A percentile compares a stretch with the other conserved stretches of the same genome.
These are phyloP conservation scores for Beverwykella pulmonaria DNA, from an alignment of 495 filamentous ascomycete genomes.

Conservation along the genomic window DNA sequence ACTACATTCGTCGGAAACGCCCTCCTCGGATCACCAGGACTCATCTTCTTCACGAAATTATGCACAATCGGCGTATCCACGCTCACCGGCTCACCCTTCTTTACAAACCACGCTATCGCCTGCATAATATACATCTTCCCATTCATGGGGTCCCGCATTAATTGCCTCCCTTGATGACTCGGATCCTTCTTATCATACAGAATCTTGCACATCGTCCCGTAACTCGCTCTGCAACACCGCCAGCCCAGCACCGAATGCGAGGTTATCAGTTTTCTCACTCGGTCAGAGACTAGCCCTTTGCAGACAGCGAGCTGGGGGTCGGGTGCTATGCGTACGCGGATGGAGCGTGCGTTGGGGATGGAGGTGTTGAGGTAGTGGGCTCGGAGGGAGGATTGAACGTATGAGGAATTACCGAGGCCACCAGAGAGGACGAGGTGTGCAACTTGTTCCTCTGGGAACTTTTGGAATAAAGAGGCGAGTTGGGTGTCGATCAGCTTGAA, in stretches of 20 bases:
- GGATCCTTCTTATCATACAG: conserved; percentile 42
- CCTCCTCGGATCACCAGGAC: conserved; percentile 41
- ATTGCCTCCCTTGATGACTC: conserved; percentile 30
- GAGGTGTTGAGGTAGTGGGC: conserved; percentile 34
- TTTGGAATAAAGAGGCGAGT: conserved; percentile 54
- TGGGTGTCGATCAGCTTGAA: conserved; percentile 57
- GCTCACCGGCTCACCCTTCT: conserved; percentile 47
- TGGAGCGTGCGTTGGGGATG: conserved; percentile 29
- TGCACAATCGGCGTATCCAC: conserved; percentile 46
- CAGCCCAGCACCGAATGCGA: conserved; percentile 42
- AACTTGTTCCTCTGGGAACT: conserved; percentile 52
- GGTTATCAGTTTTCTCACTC: conserved; percentile 38
- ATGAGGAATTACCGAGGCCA: conserved; percentile 66
- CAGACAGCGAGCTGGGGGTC: conserved; percentile 50
- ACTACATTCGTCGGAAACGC: conserved; percentile 47
- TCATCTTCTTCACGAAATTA: conserved; percentile 45
- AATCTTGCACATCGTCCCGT: conserved; percentile 44
- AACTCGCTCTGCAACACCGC: conserved; percentile 43
- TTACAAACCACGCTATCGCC: conserved; percentile 44
- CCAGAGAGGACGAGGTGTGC: conserved; percentile 64
- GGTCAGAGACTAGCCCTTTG: conserved; percentile 47
- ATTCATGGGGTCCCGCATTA: conserved; percentile 38
- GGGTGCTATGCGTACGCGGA: conserved; percentile 43
- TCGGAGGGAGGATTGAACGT: conserved; percentile 50
- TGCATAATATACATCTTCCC: conserved; percentile 40